Conservation (phyloP, 306 rosid species). For the Phaseolus lunatus region DNA sequence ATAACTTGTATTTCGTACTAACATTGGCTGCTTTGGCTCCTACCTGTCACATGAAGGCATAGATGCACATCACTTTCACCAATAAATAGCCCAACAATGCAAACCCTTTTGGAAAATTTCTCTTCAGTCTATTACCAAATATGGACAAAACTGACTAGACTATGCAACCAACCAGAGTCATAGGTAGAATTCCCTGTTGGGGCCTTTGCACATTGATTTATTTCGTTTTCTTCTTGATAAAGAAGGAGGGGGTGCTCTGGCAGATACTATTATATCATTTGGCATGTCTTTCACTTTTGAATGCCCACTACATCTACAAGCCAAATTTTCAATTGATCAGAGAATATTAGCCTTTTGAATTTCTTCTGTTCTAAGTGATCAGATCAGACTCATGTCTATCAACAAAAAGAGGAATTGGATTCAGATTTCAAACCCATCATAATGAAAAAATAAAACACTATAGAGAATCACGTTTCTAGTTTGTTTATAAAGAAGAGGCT, state of each 20-base stretch:
- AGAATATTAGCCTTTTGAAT: slow-evolving; percentile 54
- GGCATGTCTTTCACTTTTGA: slow-evolving; percentile 43
- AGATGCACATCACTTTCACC: slow-evolving; percentile 59
- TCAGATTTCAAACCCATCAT: slow-evolving; percentile 46
- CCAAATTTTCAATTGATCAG: slow-evolving; percentile 46
- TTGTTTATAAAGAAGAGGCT: slow-evolving; percentile 53
- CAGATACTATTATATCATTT: slow-evolving; percentile 38
- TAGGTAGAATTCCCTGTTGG: slow-evolving; percentile 43
- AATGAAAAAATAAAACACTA: slow-evolving; percentile 22
- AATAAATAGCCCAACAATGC: slow-evolving; percentile 44
- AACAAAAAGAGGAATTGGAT: slow-evolving; percentile 54
- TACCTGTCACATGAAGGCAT: slow-evolving; percentile 64
- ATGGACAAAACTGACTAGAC: slow-evolving; percentile 48
- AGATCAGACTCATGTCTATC: slow-evolving; percentile 58
- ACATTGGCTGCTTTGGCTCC: slow-evolving; percentile 48
- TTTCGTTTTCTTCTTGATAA: slow-evolving; percentile 42
- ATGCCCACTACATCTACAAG: slow-evolving; percentile 43
- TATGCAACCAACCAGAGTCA: slow-evolving; percentile 50
- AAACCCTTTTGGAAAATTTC: slow-evolving; percentile 46
- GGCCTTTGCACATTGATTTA: slow-evolving; percentile 36
- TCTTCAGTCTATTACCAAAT: slow-evolving; percentile 44
- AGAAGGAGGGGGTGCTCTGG: slow-evolving; percentile 28
- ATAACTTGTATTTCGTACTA: slow-evolving; percentile 49
- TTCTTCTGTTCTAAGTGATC: slow-evolving; percentile 52
- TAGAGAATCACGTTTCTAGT: slow-evolving; percentile 60